phyloP scores from a whole-genome alignment of 176 grass and related monocot species.

The Pontederia paniculata region DNA sequence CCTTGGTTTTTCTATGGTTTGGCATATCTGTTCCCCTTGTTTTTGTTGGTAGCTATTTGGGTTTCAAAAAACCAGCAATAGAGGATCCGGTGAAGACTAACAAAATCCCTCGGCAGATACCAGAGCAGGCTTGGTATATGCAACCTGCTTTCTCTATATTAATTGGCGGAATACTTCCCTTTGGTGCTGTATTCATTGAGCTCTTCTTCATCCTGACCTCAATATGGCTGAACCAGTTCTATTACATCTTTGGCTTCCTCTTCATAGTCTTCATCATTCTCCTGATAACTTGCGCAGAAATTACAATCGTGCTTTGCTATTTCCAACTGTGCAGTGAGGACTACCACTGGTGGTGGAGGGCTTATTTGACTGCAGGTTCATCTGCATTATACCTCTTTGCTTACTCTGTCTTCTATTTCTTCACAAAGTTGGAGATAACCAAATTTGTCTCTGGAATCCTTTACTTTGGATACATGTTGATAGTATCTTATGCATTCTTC shows the following conservation, averaged over 20 bases:
- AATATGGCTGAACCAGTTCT: constrained; percentile 44
- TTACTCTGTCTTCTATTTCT: constrained; percentile 40
- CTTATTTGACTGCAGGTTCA: constrained; percentile 36
- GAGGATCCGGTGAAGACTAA: constrained; percentile 44
- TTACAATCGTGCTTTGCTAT: constrained; percentile 40
- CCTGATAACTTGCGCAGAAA: constrained; percentile 35
- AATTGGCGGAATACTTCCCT: constrained; percentile 44
- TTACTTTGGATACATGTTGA: constrained; percentile 48
- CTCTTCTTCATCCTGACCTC: constrained; percentile 47
- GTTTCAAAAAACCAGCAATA: constrained; percentile 35
- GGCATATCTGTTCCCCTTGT: constrained; percentile 39
- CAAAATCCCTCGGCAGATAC: constrained; percentile 41
- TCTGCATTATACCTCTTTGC: constrained; percentile 33
- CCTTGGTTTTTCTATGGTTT: constrained; percentile 38
- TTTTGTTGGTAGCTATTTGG: constrained; percentile 40
- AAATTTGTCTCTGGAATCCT: constrained; percentile 35
- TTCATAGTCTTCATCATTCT: constrained; percentile 47
- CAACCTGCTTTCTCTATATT: constrained; percentile 35
- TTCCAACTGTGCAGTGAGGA: constrained; percentile 47
- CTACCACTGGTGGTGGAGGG: constrained; percentile 45
- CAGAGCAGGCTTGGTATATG: constrained; percentile 43
- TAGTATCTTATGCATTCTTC: constrained; percentile 41
- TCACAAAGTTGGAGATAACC: constrained; percentile 48
- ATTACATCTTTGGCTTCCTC: constrained; percentile 44
- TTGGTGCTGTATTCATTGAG: constrained; percentile 42